A percentile compares a stretch with the other conserved stretches of the same genome.
phyloP scores from a whole-genome alignment of 2,329 filamentous ascomycete species.

The Aspergillus felis region DNA sequence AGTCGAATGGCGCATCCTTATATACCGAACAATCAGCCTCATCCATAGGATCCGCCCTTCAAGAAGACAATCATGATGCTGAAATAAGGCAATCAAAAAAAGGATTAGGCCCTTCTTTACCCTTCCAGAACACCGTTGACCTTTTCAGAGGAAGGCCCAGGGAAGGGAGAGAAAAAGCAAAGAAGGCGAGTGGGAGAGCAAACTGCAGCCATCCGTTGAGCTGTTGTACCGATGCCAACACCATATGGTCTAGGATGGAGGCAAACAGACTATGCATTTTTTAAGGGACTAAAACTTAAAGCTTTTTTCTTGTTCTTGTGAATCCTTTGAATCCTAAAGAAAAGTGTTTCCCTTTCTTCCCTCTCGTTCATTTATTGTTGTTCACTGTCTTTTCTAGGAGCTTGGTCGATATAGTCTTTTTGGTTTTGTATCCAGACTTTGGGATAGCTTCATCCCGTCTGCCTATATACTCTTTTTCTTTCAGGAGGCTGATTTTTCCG shows the following conservation, averaged over 20 bases:
- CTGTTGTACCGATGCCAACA: slow-evolving; percentile 20
- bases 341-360: not conserved
- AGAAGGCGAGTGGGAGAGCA: slow-evolving; percentile 7
- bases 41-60: not conserved
- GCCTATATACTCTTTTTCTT: not conserved
- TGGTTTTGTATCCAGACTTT: not conserved
- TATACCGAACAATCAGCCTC: not conserved
- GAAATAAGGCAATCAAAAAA: not conserved
- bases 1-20: not conserved
- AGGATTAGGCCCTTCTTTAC: not conserved
- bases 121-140: not conserved
- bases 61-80: not conserved
- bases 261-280: not conserved
- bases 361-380: not conserved
- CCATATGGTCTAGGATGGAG: slow-evolving; percentile 4
- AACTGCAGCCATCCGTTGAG: slow-evolving; percentile 22
- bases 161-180: slow-evolving; percentile 4
- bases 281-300: not conserved
- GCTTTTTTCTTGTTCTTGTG: slow-evolving; percentile 1
- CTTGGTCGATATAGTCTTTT: not conserved
- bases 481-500: not conserved
- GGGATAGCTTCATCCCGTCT: not conserved
- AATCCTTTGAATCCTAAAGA: not conserved
- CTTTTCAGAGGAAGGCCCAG: not conserved
- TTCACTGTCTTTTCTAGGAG: not conserved